These are phyloP conservation scores for Chrysoporthe cubensis DNA, from an alignment of 2,329 filamentous ascomycete genomes.

Conservation along the genomic window DNA sequence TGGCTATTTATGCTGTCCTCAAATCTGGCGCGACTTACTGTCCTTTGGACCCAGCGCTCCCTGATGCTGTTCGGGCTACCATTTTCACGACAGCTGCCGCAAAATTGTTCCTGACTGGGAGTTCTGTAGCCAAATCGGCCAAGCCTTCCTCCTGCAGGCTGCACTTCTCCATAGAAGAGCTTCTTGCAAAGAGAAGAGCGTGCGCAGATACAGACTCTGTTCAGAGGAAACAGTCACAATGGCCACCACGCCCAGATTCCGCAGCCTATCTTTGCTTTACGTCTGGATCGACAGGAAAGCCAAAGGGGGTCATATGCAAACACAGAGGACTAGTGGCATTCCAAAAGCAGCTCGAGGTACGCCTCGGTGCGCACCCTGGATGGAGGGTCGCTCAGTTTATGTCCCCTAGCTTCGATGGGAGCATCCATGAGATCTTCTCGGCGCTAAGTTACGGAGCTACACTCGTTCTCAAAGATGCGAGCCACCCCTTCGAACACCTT, in stretches of 20 bases:
- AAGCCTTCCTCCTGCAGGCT: background rate
- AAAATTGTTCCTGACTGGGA: background rate
- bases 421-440: constrained; percentile 46
- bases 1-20: background rate
- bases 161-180: background rate
- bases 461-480: constrained; percentile 37
- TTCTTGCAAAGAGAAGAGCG: background rate
- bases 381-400: constrained; percentile 44
- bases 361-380: constrained; percentile 36
- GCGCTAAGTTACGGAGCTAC: constrained; percentile 45
- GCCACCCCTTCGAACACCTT: background rate
- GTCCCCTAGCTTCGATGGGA: constrained; percentile 49
- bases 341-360: background rate
- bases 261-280: constrained; percentile 49
- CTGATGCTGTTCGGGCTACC: background rate
- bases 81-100: background rate
- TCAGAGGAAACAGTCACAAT: no score
- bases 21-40: background rate
- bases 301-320: constrained; percentile 32
- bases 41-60: background rate
- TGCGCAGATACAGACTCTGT: no score
- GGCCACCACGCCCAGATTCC: background rate
- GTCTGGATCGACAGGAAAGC: constrained; percentile 47
- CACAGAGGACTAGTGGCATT: background rate
- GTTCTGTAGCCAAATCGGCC: background rate